Evolutionary conservation across 2,329 filamentous ascomycete species (phyloP).

Genomic region (Colletotrichum melonis): DNA sequence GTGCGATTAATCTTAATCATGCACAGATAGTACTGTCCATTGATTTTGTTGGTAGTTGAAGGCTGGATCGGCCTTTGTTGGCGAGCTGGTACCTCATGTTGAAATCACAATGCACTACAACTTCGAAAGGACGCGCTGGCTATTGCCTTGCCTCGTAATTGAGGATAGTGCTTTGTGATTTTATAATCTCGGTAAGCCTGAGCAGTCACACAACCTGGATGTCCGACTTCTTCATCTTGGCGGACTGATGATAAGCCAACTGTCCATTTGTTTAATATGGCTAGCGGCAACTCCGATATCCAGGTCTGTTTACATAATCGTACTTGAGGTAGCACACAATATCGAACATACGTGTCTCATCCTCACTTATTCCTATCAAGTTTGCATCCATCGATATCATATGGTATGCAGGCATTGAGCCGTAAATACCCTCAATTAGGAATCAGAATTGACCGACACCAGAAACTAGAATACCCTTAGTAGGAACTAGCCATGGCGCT

Average conservation of each 20-base stretch:
- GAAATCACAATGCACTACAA: background rate
- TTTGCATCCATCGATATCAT: background rate
- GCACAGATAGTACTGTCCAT: background rate
- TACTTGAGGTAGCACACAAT: background rate
- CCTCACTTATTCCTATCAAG: background rate
- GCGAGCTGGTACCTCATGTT: background rate
- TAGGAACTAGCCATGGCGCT: conserved; percentile 66
- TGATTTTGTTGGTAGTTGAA: background rate
- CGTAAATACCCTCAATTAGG: background rate
- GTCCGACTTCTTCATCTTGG: background rate
- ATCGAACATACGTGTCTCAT: background rate
- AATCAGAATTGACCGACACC: background rate
- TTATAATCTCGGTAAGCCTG: background rate
- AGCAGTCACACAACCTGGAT: background rate
- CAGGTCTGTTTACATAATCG: background rate
- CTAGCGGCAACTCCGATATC: background rate
- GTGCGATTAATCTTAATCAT: background rate
- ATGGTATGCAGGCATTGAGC: background rate
- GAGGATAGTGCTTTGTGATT: rapidly evolving
- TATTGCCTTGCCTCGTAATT: background rate
- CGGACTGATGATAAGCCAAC: background rate
- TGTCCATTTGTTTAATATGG: background rate
- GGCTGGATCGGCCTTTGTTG: background rate
- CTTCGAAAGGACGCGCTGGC: background rate
- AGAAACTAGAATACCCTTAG: conserved; percentile 42